Conservation (phyloP, 192 early-diverging fungal species). For the Chytriomyces confervae region DNA sequence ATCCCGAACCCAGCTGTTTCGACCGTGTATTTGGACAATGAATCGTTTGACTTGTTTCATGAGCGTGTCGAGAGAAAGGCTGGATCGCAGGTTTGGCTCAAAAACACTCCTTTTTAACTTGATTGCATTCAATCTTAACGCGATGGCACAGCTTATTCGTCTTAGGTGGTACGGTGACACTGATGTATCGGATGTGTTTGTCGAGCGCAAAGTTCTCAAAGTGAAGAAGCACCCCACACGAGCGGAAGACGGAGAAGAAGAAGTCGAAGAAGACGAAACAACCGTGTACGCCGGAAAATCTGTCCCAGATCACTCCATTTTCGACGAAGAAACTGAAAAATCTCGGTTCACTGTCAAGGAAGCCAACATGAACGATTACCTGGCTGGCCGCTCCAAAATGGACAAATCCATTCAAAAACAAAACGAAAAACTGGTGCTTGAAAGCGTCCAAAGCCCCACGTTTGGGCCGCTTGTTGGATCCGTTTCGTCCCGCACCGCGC, state of each 20-base stretch:
- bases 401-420: constrained; percentile 74
- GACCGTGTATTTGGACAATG: constrained; percentile 93
- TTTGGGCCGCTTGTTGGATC: not conserved
- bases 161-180: constrained; percentile 95
- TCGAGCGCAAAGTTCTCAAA: constrained; percentile 82
- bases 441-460: constrained; percentile 20
- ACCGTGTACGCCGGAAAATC: not conserved
- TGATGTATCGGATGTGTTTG: constrained; percentile 80
- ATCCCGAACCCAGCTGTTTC: constrained; percentile 85
- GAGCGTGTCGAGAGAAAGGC: constrained; percentile 85
- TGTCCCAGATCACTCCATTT: not conserved
- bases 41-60: constrained; percentile 84
- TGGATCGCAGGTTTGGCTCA: constrained; percentile 75
- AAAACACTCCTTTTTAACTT: not conserved
- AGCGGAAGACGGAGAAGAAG: not conserved
- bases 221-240: constrained; percentile 3
- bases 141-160: constrained; percentile 62
- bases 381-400: constrained; percentile 78
- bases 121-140: too few relatives aligned
- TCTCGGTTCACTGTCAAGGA: constrained; percentile 93
- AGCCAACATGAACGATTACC: constrained; percentile 86
- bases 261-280: not conserved
- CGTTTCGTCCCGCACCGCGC: not conserved
- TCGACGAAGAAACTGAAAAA: constrained; percentile 71
- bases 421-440: constrained; percentile 33